Evolutionary conservation across 1,139 yeast genomes (phyloP).

Genomic region (Wickerhamomyces sp.): DNA sequence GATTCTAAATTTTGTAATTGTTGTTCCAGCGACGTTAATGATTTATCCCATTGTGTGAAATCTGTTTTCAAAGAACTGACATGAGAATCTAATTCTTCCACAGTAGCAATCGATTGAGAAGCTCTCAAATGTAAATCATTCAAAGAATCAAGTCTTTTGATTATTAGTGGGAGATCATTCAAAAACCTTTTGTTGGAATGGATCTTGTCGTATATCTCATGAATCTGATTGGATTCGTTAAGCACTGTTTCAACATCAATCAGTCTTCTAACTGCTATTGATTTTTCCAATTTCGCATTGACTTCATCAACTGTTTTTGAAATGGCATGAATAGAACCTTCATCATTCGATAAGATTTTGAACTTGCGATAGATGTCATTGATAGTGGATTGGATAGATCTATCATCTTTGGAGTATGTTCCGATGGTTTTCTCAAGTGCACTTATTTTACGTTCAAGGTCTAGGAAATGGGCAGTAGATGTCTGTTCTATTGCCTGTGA

Average conservation of each 20-base stretch:
- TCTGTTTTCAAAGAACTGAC: slow-evolving; percentile 35
- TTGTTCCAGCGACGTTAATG: slow-evolving; percentile 33
- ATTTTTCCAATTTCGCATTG: slow-evolving; percentile 25
- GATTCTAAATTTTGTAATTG: slow-evolving; percentile 32
- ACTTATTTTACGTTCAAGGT: slow-evolving; percentile 24
- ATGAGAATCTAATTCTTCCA: slow-evolving; percentile 40
- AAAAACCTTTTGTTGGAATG: slow-evolving; percentile 34
- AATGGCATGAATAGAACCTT: slow-evolving; percentile 22
- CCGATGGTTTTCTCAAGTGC: slow-evolving; percentile 21
- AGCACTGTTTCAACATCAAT: slow-evolving; percentile 10
- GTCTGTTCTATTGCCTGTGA: not conserved
- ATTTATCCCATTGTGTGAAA: slow-evolving; percentile 35
- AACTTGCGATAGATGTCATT: slow-evolving; percentile 24
- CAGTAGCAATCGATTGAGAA: slow-evolving; percentile 46
- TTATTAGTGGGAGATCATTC: slow-evolving; percentile 35
- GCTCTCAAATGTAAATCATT: slow-evolving; percentile 44
- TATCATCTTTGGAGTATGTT: slow-evolving; percentile 3
- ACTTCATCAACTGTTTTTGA: slow-evolving; percentile 34
- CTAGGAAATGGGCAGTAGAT: slow-evolving; percentile 7
- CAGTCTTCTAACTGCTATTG: slow-evolving; percentile 21
- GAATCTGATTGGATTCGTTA: slow-evolving; percentile 27
- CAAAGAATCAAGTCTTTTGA: slow-evolving; percentile 40
- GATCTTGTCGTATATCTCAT: slow-evolving; percentile 34
- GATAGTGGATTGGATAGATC: slow-evolving; percentile 19
- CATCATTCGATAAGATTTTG: slow-evolving; percentile 22